phyloP scores from a whole-genome alignment of 495 filamentous ascomycete genomes.

The Podospora bellae-mahoneyi region DNA sequence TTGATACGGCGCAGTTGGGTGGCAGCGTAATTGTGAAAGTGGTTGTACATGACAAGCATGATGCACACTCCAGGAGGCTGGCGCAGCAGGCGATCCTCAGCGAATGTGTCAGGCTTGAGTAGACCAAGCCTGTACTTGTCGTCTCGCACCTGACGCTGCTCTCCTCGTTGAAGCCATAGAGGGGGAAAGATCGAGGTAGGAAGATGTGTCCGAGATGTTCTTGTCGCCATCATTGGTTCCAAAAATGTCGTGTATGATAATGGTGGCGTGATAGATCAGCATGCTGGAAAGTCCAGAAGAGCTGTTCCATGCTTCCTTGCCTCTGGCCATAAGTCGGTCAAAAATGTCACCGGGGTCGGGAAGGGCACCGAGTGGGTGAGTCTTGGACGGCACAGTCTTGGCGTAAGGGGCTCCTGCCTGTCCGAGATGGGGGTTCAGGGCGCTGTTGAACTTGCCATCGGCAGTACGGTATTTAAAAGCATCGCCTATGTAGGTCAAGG shows the following conservation, averaged over 20 bases:
- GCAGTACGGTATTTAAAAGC: conserved; percentile 55
- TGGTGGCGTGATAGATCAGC: conserved; percentile 78
- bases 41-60: conserved; percentile 62
- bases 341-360: conserved; percentile 74
- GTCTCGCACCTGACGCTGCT: conserved; percentile 65
- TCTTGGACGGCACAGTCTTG: conserved; percentile 52
- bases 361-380: conserved; percentile 52
- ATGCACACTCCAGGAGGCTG: conserved; percentile 75
- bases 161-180: conserved; percentile 71
- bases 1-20: conserved; percentile 61
- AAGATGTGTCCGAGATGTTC: conserved; percentile 55
- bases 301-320: conserved; percentile 58
- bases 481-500: conserved; percentile 23
- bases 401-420: conserved; percentile 59
- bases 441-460: conserved; percentile 67
- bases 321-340: conserved; percentile 64
- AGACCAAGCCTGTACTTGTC: conserved; percentile 61
- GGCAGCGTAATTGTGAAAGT: conserved; percentile 79
- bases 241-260: conserved; percentile 74
- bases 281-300: conserved; percentile 73
- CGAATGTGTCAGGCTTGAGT: conserved; percentile 75
- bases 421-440: conserved; percentile 62
- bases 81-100: conserved; percentile 64
- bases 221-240: conserved; percentile 35
- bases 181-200: conserved; percentile 72